phyloP scores from a whole-genome alignment of 345 rosid species.

The Gossypium mustelinum region DNA sequence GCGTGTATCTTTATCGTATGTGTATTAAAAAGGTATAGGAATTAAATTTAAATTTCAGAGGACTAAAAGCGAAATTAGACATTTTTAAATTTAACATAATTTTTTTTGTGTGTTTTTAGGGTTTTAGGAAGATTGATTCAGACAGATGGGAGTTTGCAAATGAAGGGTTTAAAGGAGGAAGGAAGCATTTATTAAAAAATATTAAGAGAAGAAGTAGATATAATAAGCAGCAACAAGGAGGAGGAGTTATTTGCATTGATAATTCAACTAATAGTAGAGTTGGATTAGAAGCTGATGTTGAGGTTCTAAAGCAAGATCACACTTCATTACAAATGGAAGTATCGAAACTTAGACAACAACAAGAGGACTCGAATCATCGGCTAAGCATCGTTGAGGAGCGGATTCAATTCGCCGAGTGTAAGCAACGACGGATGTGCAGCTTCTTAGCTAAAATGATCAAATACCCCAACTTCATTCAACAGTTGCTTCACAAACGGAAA shows the following conservation, averaged over 20 bases:
- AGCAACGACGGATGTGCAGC: constrained; percentile 43
- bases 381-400: constrained; percentile 36
- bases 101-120: constrained; percentile 28
- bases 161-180: constrained; percentile 51
- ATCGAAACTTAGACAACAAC: constrained; percentile 36
- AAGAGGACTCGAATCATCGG: constrained; percentile 33
- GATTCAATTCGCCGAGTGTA: constrained; percentile 33
- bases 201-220: constrained; percentile 51
- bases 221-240: constrained; percentile 24
- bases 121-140: constrained; percentile 56
- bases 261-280: not conserved
- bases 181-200: constrained; percentile 53
- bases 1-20: too few species aligned
- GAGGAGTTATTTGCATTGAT: not conserved
- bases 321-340: constrained; percentile 40
- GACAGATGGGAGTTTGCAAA: constrained; percentile 69
- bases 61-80: not conserved
- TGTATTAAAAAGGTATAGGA: too few species aligned
- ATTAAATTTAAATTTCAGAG: not conserved
- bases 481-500: constrained; percentile 37
- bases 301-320: constrained; percentile 38
- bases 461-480: constrained; percentile 38
- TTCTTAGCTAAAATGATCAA: constrained; percentile 44
- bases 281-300: constrained; percentile 32
- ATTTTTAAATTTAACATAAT: not conserved